Percentiles rank a stretch among this genome's conserved stretches.
Conservation (phyloP, 2,329 filamentous ascomycete genomes). For the Pseudopyricularia javanii region DNA sequence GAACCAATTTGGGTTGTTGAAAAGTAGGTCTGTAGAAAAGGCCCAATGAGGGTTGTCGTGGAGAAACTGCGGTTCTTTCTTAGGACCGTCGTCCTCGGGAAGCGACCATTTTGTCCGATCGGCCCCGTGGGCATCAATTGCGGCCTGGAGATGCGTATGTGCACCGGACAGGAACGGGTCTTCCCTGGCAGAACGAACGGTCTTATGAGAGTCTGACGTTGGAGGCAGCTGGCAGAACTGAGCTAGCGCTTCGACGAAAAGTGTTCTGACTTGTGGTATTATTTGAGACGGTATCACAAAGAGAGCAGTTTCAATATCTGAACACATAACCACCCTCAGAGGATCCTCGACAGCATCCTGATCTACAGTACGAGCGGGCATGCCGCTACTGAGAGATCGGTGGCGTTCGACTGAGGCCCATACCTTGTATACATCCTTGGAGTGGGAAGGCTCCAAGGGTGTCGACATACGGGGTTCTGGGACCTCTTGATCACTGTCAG, state of each 20-base stretch:
- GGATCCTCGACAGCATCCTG: conserved; percentile 68
- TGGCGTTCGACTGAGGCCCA: conserved; percentile 44
- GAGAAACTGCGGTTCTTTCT: conserved; percentile 14
- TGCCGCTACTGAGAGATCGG: conserved; percentile 30
- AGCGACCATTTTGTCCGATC: neutral
- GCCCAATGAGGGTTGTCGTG: conserved; percentile 16
- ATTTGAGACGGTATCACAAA: conserved; percentile 30
- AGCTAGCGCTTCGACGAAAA: conserved; percentile 59
- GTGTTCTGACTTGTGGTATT: conserved; percentile 20
- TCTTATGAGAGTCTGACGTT: conserved; percentile 12
- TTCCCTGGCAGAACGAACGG: conserved; percentile 22
- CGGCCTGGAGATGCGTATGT: neutral
- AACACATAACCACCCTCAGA: conserved; percentile 68
- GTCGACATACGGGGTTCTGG: neutral
- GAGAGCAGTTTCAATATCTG: conserved; percentile 58
- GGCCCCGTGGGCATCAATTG: neutral
- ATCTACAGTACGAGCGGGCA: conserved; percentile 65
- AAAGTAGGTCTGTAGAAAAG: conserved; percentile 32
- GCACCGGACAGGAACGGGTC: conserved; percentile 36
- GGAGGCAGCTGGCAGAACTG: conserved; percentile 55
- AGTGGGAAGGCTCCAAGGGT: conserved; percentile 11
- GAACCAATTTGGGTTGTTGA: conserved; percentile 29
- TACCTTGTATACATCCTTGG: conserved; percentile 32
- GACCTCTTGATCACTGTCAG: conserved; percentile 12
- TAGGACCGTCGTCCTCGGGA: neutral